Evolutionary conservation across 106 monocot genomes (phyloP), one percentile per base, ranked within the genome.

Genomic region (Posidonia australis): DNA sequence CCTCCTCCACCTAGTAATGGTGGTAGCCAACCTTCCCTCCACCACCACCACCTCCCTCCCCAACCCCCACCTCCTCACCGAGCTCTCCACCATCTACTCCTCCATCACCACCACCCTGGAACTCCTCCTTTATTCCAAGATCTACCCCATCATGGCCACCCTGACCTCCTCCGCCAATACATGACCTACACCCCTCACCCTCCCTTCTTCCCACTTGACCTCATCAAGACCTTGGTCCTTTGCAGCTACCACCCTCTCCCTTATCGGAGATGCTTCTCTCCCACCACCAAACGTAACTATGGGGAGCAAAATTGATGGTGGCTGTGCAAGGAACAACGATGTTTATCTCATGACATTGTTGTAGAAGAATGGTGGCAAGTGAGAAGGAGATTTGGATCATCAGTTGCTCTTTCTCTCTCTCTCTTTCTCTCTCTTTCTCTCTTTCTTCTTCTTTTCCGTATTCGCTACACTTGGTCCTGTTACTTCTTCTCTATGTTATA

Each of bases 171-270:
- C 66, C 90, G 62, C 67, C 86, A 74, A 51, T 96, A 68, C 84
- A 96, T 96, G 90, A 69, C 64, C 78, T 96, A 96, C 84, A 79
- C 90, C 20, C 96, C 90, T 26, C 90, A 90, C 80, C 96, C 96
- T 51, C 57, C 70, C 66, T 42, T 68, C 43, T 74, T 74, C 68
- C 63, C 74, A 66, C 69, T 51, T 55, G 67, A 86, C 74, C 54
- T 84, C 66, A 74, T 66, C 65, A 90, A 96, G 49, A 66, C 87
- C 61, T 80, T 90, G 63, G 30, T 90, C 64, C 90, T 87, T 68
- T 84, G 84, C 80, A 90, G 94, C 73, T 96, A 86, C 82, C 86
- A 90, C 74, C 94, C 94, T n/a, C 94, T 96, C 51, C 90, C 94
- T 43, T 86, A 90, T 67, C 94, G 90, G 67, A 84, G 94, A 70